Percentiles rank a stretch among this genome's conserved stretches.
phyloP scores from a whole-genome alignment of 2,329 filamentous ascomycete species.

The Xenoacremonium recifei region DNA sequence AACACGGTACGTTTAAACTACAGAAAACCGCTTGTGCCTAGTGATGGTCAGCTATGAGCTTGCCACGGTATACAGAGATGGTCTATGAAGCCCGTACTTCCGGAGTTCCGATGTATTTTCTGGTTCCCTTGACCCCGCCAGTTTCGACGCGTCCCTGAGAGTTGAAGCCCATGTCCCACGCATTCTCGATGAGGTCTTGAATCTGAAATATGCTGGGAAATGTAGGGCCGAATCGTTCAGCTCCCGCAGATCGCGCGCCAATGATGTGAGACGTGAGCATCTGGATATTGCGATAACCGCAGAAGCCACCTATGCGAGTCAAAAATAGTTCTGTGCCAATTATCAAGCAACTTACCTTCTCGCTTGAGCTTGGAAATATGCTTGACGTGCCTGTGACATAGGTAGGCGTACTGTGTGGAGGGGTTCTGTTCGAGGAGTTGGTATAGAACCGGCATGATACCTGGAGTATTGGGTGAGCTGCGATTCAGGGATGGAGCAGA shows the following conservation, averaged over 20 bases:
- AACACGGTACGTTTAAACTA: conserved; percentile 66
- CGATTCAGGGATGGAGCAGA: conserved; percentile 3
- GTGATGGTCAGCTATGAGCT: background rate
- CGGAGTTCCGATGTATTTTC: conserved; percentile 93
- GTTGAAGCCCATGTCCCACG: conserved; percentile 87
- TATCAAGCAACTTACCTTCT: conserved; percentile 52
- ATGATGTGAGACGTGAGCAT: conserved; percentile 82
- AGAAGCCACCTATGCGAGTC: conserved; percentile 69
- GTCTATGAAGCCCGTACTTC: conserved; percentile 60
- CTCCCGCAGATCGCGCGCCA: conserved; percentile 53
- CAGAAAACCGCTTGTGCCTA: conserved; percentile 78
- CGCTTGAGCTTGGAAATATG: conserved; percentile 80
- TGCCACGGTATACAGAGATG: too few species aligned
- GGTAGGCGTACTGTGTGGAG: conserved; percentile 66
- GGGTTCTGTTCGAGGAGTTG: conserved; percentile 63
- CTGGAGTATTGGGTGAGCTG: conserved; percentile 25
- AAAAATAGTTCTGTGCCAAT: background rate
- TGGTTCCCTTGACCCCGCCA: conserved; percentile 80
- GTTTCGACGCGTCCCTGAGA: conserved; percentile 73
- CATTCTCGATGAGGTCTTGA: conserved; percentile 82
- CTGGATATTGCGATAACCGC: conserved; percentile 93
- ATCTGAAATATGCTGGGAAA: conserved; percentile 78
- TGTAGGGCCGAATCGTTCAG: conserved; percentile 56
- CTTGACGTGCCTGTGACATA: conserved; percentile 72
- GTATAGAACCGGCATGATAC: conserved; percentile 61